phyloP scores from a whole-genome alignment of 2,329 filamentous ascomycete species.

The Alternaria novae-zelandiae region DNA sequence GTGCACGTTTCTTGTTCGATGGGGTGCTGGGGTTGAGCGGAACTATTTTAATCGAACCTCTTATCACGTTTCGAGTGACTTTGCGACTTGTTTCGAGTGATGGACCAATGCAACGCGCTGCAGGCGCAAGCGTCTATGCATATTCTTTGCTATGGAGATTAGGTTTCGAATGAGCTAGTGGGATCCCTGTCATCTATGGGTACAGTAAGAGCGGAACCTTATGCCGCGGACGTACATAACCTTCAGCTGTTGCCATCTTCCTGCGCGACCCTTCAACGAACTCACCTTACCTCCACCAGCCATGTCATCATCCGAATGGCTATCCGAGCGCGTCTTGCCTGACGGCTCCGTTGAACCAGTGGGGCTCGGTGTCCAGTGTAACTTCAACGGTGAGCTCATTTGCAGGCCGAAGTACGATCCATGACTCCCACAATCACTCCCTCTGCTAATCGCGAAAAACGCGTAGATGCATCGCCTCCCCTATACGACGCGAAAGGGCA shows the following conservation, averaged over 20 bases:
- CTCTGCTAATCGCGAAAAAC: not conserved
- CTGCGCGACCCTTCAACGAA: not conserved
- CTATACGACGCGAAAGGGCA: not conserved
- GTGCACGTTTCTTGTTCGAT: not conserved
- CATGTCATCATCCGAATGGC: too few species aligned
- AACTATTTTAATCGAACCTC: not conserved
- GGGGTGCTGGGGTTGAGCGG: too few species aligned
- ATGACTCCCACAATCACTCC: too few species aligned
- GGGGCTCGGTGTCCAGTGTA: not conserved
- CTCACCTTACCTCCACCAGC: too few species aligned
- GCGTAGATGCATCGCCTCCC: not conserved
- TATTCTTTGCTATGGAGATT: not conserved
- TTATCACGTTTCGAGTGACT: not conserved
- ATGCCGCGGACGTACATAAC: not conserved
- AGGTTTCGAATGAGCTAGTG: slow-evolving; percentile 43
- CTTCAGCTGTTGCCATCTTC: not conserved
- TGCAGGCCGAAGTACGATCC: not conserved
- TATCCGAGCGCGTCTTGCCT: not conserved
- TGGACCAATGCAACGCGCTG: not conserved
- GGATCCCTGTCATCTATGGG: not conserved
- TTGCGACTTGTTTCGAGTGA: too few species aligned
- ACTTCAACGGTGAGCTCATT: not conserved
- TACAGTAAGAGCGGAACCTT: not conserved
- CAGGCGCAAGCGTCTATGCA: not conserved
- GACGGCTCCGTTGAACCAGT: not conserved